phyloP scores from a whole-genome alignment of 495 filamentous ascomycete genomes.

The Lasiosphaeria hispida region DNA sequence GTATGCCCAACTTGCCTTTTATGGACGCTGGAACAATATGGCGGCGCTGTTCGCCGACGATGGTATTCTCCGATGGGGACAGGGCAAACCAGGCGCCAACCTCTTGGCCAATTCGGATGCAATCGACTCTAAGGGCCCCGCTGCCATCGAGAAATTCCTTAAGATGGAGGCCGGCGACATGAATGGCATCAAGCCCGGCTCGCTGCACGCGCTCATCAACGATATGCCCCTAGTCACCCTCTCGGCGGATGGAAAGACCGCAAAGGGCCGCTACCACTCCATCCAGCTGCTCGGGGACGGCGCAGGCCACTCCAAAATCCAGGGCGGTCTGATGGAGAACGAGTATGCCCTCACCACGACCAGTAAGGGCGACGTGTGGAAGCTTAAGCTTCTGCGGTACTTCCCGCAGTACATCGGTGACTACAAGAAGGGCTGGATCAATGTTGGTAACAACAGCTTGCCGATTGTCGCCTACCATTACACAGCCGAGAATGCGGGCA shows the following conservation, averaged over 20 bases:
- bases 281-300: conserved; percentile 17
- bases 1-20: conserved; percentile 16
- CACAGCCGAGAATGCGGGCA: conserved; percentile 15
- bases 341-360: conserved; percentile 2
- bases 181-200: conserved; percentile 18
- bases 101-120: conserved; percentile 3
- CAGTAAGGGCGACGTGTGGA: conserved; percentile 6
- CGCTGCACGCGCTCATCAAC: conserved; percentile 14
- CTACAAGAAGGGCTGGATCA: conserved; percentile 19
- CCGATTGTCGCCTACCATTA: conserved; percentile 19
- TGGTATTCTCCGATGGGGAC: conserved; percentile 17
- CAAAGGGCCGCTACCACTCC: conserved; percentile 15
- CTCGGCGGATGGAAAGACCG: conserved; percentile 12
- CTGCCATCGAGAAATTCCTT: conserved; percentile 20
- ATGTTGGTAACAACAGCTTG: conserved; percentile 10
- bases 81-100: conserved; percentile 4
- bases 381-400: conserved; percentile 19
- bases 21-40: conserved; percentile 17
- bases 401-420: conserved; percentile 17
- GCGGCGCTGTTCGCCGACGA: conserved; percentile 18
- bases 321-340: conserved; percentile 24
- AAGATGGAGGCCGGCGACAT: conserved; percentile 11
- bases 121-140: conserved; percentile 2
- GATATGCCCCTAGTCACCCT: conserved; percentile 18
- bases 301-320: conserved; percentile 9